Evolutionary conservation across 1,284 basidiomycete genomes (phyloP), one percentile per base, ranked within the genome.

Genomic region (Sutorius eximius): DNA sequence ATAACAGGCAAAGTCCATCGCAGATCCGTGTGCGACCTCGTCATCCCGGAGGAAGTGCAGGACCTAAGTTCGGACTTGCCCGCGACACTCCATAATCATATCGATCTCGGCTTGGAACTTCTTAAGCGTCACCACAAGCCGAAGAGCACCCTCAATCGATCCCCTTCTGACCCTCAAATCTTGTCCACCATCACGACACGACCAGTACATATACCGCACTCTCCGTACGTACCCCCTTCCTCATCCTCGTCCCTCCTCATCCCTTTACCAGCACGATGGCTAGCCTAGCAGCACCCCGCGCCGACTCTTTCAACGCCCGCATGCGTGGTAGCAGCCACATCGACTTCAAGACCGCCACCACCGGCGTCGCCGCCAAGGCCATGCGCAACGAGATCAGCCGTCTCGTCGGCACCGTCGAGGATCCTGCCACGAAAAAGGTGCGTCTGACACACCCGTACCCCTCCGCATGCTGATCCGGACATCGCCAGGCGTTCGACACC

Each of bases 331-430:
- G 81, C 57, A 81, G 80, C 64, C 84, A 89, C 72, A 83, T 88
- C 76, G 84, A 97, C 80, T 97, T 97, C 86, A 96, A 97, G 82
- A 96, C 94, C 40, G 96, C 96, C 62, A 97, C 95, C 54, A 98
- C 96, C 46, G 96, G 96, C 65, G 91, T 99, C 66, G 91, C 95
- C 38, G 93, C 95, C 65, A 98, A 98, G 80, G 83, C 95, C 56
- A 98, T 98, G 97, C 89, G 94, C 79, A 98, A 98, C 72, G 96
- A 99, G 81, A 89, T 99, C 77, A 91, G 92, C 74, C 86, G 86
- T 69, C 89, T 99, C 81, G 93, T 98, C 68, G 79, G 79, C 67
- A 87, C 86, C 60, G 89, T 93, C 69, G 79, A 85, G 60, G 92
- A 98, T 68, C 81, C 84, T 40, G 74, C 79, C 45, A 87, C 89